Evolutionary conservation across 108 stramenopile genomes (phyloP).

Genomic region (Tribonema minus): DNA sequence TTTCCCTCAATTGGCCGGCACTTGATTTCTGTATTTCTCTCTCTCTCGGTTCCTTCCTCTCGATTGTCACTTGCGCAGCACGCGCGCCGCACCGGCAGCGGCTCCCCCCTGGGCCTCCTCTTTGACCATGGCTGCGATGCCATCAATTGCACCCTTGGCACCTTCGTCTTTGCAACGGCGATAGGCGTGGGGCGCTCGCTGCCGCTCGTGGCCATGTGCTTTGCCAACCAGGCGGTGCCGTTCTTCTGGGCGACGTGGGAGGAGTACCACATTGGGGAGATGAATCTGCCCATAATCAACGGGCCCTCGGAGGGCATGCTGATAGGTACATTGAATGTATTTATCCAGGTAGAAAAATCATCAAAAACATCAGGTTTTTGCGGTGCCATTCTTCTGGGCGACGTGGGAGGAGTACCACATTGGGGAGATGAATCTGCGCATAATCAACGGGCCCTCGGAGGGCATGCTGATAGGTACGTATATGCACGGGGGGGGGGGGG

Average conservation of each 20-base stretch:
- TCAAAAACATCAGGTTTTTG: not conserved
- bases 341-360: too few relatives aligned
- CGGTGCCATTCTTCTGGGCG: constrained; percentile 48
- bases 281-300: constrained; percentile 50
- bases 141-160: constrained; percentile 52
- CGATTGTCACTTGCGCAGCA: too few relatives aligned
- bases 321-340: too few relatives aligned
- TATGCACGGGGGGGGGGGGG: too few relatives aligned
- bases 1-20: too few relatives aligned
- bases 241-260: constrained; percentile 31
- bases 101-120: constrained; percentile 57
- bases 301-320: constrained; percentile 53
- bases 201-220: not conserved
- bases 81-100: constrained; percentile 54
- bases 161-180: constrained; percentile 19
- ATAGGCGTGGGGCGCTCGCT: constrained; percentile 14
- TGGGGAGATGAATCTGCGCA: constrained; percentile 38
- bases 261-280: constrained; percentile 22
- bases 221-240: constrained; percentile 19
- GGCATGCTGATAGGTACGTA: too few relatives aligned
- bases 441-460: constrained; percentile 50
- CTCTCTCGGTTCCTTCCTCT: too few relatives aligned
- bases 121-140: constrained; percentile 96
- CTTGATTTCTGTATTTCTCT: too few relatives aligned
- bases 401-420: constrained; percentile 56